Evolutionary conservation across 768 basidiomycete genomes (phyloP), one percentile per base, ranked within the genome.

Genomic region (Lactarius sanguifluus): DNA sequence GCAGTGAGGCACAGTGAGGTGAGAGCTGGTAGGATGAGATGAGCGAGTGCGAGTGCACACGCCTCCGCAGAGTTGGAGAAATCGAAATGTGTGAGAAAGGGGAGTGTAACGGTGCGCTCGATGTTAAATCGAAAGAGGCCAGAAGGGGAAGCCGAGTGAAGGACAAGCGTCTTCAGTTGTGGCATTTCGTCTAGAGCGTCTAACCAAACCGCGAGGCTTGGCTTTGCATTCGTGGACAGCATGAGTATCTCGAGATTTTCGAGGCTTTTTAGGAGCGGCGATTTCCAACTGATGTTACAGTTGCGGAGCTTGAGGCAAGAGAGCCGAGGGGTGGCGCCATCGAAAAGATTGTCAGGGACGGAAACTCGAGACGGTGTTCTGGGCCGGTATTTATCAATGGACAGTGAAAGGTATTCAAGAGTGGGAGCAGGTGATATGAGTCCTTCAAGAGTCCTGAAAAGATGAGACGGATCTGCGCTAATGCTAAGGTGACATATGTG

Each of bases 121-220:
- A 34, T 15, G 34, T 36, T 36, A 36, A 36, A 36, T 36, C 10
- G 34, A 36, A 32, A 32, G 30, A 36, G 34, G 34, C 34, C 34
- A 12, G 16, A 40, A 40, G 18, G 64, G 23, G 57, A 45, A 32
- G 68, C 34, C 1, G n/a, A 18, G 9, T 50, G 34, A 58, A 69
- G 54, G 18, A 32, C 16, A 41, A 69, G 64, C 7, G 25, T 25
- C 43, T 62, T 30, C 7, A 69, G 52, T 43, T 66, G 43, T n/a
- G 64, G 38, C 57, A 66, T 55, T 34, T 45, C 45, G 2, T 60
- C 40, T 28, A 69, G 62, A 5, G 68, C 65, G 52, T 60, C 57
- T 32, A 69, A 50, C 64, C 64, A 68, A 30, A 57, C 38, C 15
- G 30, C 32, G 2, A 65, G 50, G 9, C 6, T 43, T 7, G 64